These are phyloP conservation scores for Lachnellula willkommii DNA, from an alignment of 2,329 filamentous ascomycete genomes.

Conservation along the genomic window DNA sequence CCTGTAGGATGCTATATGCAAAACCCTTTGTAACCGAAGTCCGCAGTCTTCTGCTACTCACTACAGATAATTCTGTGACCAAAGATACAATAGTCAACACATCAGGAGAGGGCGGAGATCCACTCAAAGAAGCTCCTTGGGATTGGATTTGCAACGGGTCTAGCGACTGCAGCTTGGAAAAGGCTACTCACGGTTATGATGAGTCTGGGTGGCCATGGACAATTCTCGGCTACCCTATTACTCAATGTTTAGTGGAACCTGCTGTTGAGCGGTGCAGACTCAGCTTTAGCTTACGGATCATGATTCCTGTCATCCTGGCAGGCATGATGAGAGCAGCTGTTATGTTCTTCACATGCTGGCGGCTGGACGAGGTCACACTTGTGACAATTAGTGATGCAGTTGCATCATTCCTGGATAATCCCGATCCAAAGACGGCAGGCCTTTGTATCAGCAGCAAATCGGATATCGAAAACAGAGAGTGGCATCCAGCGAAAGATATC, in stretches of 20 bases:
- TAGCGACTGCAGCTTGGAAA: not conserved
- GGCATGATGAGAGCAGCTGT: slow-evolving; percentile 4
- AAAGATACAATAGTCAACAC: not conserved
- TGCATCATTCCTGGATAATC: slow-evolving; percentile 30
- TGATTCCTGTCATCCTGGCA: slow-evolving; percentile 6
- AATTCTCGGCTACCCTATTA: not conserved
- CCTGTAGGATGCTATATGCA: slow-evolving; percentile 1
- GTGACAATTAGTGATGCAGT: slow-evolving; percentile 33
- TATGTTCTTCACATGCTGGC: slow-evolving; percentile 6
- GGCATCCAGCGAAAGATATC: not conserved
- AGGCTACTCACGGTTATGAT: not conserved
- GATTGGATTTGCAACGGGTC: slow-evolving; percentile 6
- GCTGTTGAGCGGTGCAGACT: slow-evolving; percentile 4
- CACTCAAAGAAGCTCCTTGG: not conserved
- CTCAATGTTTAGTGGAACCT: slow-evolving; percentile 7
- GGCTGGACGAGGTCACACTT: slow-evolving; percentile 13
- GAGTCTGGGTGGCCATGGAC: not conserved
- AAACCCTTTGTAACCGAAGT: slow-evolving; percentile 3
- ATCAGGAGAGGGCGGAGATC: not conserved
- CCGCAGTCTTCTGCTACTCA: slow-evolving; percentile 6
- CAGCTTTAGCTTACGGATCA: slow-evolving; percentile 10
- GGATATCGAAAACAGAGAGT: slow-evolving; percentile 1
- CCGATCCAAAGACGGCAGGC: slow-evolving; percentile 26
- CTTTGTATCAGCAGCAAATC: slow-evolving; percentile 24
- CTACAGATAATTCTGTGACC: not conserved